Conservation (phyloP, 1,284 basidiomycete genomes). For the Cutaneotrichosporon cutaneum region DNA sequence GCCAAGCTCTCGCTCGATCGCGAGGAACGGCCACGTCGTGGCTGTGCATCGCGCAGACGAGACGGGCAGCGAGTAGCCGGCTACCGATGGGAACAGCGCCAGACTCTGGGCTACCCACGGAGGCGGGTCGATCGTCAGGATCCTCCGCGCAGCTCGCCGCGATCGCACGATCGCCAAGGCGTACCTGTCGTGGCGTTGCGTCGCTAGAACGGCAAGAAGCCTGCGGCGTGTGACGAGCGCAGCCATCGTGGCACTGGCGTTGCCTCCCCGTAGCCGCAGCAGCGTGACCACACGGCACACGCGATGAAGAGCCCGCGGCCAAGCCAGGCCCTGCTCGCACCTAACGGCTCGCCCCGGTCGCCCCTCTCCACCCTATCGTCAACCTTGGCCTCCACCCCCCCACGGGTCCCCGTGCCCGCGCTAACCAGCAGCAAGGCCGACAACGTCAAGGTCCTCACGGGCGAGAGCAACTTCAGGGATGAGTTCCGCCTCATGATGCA, state of each 20-base stretch:
- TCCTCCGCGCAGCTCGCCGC: neutral
- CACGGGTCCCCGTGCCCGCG: neutral
- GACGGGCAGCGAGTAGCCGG: too few species aligned
- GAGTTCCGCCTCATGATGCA: conserved; percentile 75
- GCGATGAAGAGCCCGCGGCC: too few species aligned
- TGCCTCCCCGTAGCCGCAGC: too few species aligned
- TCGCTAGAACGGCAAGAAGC: neutral
- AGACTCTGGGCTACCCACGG: neutral
- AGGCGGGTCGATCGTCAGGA: neutral
- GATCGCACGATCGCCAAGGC: neutral
- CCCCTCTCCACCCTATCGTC: neutral
- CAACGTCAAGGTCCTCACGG: conserved; percentile 70
- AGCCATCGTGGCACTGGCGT: neutral
- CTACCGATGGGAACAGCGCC: neutral
- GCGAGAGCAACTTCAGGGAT: conserved; percentile 70
- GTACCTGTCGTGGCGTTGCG: neutral
- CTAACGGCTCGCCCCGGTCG: too few species aligned
- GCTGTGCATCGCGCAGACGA: too few species aligned
- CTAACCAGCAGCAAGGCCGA: conserved; percentile 57
- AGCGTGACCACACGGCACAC: too few species aligned
- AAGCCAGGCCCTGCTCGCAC: too few species aligned
- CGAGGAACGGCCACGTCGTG: too few species aligned
- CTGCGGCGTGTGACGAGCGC: neutral
- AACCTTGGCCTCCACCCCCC: neutral
- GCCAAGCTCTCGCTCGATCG: neutral